Conservation (phyloP, 768 basidiomycete genomes). For the Amylocystis lapponica region DNA sequence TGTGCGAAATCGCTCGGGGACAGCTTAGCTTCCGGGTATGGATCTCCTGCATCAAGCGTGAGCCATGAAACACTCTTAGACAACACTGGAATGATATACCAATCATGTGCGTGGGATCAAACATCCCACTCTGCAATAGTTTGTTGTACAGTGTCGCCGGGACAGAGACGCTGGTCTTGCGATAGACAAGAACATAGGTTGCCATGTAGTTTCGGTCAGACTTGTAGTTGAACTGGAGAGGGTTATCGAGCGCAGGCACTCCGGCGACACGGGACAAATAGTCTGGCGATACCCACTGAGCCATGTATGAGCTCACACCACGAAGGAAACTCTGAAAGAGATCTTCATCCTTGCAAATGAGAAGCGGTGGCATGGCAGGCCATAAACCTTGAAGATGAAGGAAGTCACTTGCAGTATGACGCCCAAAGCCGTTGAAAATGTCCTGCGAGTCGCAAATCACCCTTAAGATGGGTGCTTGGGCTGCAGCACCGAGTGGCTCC, state of each 20-base stretch:
- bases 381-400: background rate
- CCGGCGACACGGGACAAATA: background rate
- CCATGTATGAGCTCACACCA: background rate
- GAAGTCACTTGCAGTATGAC: background rate
- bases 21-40: background rate
- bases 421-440: background rate
- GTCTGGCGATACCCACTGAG: background rate
- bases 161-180: background rate
- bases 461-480: background rate
- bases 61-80: background rate
- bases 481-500: background rate
- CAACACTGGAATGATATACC: background rate
- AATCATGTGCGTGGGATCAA: background rate
- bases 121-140: background rate
- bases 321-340: background rate
- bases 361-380: background rate
- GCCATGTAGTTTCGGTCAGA: background rate
- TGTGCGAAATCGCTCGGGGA: background rate
- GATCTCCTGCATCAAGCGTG: background rate
- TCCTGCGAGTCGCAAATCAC: background rate
- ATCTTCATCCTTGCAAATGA: background rate
- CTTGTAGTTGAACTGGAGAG: background rate
- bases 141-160: background rate
- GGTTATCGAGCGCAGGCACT: background rate
- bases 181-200: background rate